phyloP scores from a whole-genome alignment of 1,284 basidiomycete genomes.

The Heliocybe sulcata region DNA sequence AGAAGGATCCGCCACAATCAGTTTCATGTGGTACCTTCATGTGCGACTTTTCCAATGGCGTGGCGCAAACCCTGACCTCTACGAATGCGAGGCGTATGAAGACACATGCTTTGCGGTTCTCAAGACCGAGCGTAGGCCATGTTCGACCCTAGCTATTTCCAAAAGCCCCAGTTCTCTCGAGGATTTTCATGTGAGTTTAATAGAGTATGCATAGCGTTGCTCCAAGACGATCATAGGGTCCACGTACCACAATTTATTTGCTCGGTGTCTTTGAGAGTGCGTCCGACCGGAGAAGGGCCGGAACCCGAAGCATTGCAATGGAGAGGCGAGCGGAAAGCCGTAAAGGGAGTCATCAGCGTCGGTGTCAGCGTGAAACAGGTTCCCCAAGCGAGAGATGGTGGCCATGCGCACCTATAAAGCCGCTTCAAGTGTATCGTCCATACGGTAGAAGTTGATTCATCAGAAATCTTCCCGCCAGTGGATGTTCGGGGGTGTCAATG shows the following conservation, averaged over 20 bases:
- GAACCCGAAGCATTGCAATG: not conserved
- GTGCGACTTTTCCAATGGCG: too few species aligned
- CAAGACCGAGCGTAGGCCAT: too few species aligned
- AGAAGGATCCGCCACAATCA: too few species aligned
- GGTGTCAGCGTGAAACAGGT: not conserved
- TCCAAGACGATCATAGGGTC: not conserved
- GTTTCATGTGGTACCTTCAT: too few species aligned
- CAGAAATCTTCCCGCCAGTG: too few species aligned
- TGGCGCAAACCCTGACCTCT: too few species aligned
- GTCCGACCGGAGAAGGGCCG: not conserved
- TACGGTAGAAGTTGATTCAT: too few species aligned
- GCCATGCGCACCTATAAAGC: too few species aligned
- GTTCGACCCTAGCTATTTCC: not conserved
- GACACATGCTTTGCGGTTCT: too few species aligned
- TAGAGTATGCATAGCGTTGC: not conserved
- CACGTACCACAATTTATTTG: not conserved
- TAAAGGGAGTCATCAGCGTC: not conserved
- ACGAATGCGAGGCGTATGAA: too few species aligned
- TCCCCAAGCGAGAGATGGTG: not conserved
- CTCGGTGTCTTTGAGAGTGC: not conserved
- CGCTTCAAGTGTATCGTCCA: too few species aligned
- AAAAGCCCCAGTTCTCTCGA: not conserved
- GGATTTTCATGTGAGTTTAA: not conserved
- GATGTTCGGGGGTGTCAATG: too few species aligned
- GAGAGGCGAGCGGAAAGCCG: not conserved